Base-by-base conservation (phyloP, 805 yeast genomes). In the Kodamaea kakaduensis region DNA sequence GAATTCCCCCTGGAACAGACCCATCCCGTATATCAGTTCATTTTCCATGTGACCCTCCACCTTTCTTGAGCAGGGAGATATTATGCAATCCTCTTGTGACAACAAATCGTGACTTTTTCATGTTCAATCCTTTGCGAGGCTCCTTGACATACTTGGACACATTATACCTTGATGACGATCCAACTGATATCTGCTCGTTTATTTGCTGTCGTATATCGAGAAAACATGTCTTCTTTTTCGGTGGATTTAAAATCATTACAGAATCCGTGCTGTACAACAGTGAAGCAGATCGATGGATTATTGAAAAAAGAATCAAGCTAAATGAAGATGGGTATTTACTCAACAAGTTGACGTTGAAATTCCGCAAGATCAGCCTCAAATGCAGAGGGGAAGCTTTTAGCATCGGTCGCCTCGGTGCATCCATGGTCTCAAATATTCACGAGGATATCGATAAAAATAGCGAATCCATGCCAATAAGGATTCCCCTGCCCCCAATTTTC, bases 151-250 rank as follows among this genome's bases (percentile, higher is more conserved):
- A 53, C 17, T 44, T 57, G 38, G 60, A 58, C 27, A 49, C 49
- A 4, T 38, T 45, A 17, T 42, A 34, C 10, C 43, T 42, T 2
- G 74, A 73, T 2, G 69, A 67, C 28, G 48, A 64, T 4, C 87
- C 88, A 0, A 71, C 74, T 3, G 70, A 79, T 3, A 47, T 81
- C 13, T 49, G 73, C 28, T 69, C 76, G 36, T 59, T 77, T 52
- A 48, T 67, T 5, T 67, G 73, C 12, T 63, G 75, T 6, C 64
- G 58, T 36, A 58, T 83, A 4, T 73, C 84, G 4, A 62, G 68
- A n/a, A 57, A 76, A 23, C 79, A 79, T 46, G 65, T 77, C 10
- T 68, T 81, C 43, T 69, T 72, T 40, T 81, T 75, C 50, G 94
- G 90, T n/a, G 94, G 93, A 0, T 74, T 81, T 51, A 73, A 72